Base-by-base conservation (phyloP, 1,284 basidiomycete species). In the Tilletia indica region DNA sequence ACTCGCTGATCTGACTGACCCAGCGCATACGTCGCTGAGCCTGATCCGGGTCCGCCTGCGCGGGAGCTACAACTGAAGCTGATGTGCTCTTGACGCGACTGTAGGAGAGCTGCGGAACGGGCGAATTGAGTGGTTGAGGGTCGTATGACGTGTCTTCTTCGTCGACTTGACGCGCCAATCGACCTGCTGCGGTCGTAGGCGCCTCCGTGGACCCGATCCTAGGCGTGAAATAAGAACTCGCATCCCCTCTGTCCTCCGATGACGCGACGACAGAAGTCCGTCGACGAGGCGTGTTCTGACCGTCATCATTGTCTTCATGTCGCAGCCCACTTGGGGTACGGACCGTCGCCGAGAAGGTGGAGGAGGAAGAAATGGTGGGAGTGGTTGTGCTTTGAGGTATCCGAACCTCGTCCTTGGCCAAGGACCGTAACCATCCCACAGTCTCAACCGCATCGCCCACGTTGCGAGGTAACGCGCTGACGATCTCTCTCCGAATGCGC, bases 401-500 rank as follows among this genome's bases (percentile, higher is more conserved):
- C 14, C 56, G 47, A 36, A 48, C 31, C 73, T 31, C 87, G 72
- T 92, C 91, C 81, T 89, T 91, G 1, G 91, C 91, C 73, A 91
- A 85, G 21, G 85, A 85, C 31, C 93, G 88, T 80, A 96, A 87
- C 74, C 86, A 85, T 0, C 92, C 93, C 0, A 97, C 87, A 69
- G 90, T 91, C 70, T 89, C 87, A 0, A 94, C 93, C 0, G 95
- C 93, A 2, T 86, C 86, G 0, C 94, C 95, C 0, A 92, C 88
- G 19, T 91, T 90, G 70, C 87, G 87, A 0, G 93, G 90, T 2
- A 99, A 86, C 47, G 88, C 88, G 0, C 90, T 87, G 2, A 96
- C 90, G 67, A 97, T 90, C 54, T 97, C 93, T 36, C 96, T 87
- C 58, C 90, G 89, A 49, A 99, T 86, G 11, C 95, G 88, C 1